Percentiles rank a stretch among this genome's conserved stretches.
These are phyloP conservation scores for Linum tenue DNA, from an alignment of 345 rosid species.

Conservation along the genomic window DNA sequence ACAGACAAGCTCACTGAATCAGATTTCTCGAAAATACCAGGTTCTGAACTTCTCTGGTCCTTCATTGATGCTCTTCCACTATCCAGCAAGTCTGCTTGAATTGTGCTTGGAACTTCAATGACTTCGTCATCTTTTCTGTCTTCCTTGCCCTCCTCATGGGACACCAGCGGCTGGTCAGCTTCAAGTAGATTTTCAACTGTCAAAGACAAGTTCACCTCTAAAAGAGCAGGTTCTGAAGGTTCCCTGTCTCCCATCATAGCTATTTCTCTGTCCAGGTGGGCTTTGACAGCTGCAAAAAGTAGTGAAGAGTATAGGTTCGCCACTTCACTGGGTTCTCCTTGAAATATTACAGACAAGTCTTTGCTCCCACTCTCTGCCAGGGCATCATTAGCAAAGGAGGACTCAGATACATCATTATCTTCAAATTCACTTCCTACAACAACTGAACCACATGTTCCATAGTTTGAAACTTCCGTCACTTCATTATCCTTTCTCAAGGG, in stretches of 20 bases:
- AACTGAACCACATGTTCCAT: background rate
- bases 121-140: too few relatives aligned
- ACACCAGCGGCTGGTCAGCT: constrained; percentile 3
- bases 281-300: constrained; percentile 8
- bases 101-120: background rate
- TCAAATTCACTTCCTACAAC: too few relatives aligned
- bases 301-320: constrained; percentile 17
- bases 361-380: constrained; percentile 13
- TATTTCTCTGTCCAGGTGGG: constrained; percentile 1
- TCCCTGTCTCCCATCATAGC: constrained; percentile 1
- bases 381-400: constrained; percentile 13
- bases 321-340: constrained; percentile 11
- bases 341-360: constrained; percentile 9
- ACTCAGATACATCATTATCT: constrained; percentile 7
- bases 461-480: constrained; percentile 5
- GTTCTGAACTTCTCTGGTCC: background rate
- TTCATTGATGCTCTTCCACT: background rate
- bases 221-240: background rate
- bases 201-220: constrained; percentile 11
- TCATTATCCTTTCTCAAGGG: constrained; percentile 7
- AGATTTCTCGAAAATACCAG: too few relatives aligned
- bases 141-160: background rate
- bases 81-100: background rate
- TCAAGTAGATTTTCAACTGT: constrained; percentile 11
- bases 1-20: background rate